Conservation (phyloP, 495 filamentous ascomycete genomes). For the Jackrogersella multiformis region DNA sequence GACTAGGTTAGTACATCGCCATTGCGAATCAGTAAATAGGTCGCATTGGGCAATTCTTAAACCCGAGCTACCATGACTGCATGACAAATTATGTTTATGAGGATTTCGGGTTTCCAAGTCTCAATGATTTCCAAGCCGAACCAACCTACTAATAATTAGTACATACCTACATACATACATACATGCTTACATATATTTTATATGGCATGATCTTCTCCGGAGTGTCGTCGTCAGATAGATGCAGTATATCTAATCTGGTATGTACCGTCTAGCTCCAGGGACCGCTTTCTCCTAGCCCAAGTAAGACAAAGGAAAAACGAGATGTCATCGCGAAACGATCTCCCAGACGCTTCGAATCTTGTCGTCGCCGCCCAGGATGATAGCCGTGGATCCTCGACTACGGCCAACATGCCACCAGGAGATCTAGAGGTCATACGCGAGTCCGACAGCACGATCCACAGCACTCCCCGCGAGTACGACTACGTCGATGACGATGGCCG, state of each 20-base stretch:
- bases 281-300: not conserved
- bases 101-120: not conserved
- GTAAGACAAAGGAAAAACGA: not conserved
- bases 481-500: constrained; percentile 26
- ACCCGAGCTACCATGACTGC: constrained; percentile 8
- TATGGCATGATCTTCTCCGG: not conserved
- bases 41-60: constrained; percentile 2
- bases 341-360: constrained; percentile 27
- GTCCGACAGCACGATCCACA: constrained; percentile 29
- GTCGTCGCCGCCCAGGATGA: constrained; percentile 18
- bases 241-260: not conserved
- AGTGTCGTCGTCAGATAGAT: not conserved
- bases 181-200: not conserved
- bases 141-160: not conserved
- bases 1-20: not conserved
- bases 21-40: constrained; percentile 3
- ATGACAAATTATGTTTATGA: constrained; percentile 8
- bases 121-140: not conserved
- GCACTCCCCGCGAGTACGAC: not conserved
- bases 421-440: not conserved
- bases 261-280: not conserved
- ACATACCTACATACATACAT: not conserved
- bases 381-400: not conserved
- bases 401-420: not conserved
- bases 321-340: constrained; percentile 22